Conservation (phyloP, 108 stramenopile genomes). For the Heterococcus sp. region DNA sequence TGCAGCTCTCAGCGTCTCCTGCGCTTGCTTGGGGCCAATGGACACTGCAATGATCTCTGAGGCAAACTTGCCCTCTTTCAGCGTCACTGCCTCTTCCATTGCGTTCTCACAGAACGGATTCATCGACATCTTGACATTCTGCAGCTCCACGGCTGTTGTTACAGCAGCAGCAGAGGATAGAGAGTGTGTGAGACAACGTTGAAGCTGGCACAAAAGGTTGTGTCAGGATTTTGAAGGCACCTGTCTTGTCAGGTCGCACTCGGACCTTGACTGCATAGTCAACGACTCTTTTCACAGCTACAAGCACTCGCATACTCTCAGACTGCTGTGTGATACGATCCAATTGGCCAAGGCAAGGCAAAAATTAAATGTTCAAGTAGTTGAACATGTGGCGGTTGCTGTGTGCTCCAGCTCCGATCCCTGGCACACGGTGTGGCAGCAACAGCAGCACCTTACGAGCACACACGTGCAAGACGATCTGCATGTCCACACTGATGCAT, state of each 20-base stretch:
- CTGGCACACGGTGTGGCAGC: too few species aligned
- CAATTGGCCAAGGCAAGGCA: too few species aligned
- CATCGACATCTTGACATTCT: constrained; percentile 97
- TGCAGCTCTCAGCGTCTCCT: constrained; percentile 87
- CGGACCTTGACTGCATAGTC: constrained; percentile 99
- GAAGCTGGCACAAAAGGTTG: background rate
- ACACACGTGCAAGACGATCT: too few species aligned
- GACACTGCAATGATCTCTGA: constrained; percentile 82
- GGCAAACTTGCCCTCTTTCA: constrained; percentile 71
- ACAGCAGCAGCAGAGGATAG: background rate
- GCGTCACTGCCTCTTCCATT: constrained; percentile 90
- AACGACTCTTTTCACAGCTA: constrained; percentile 91
- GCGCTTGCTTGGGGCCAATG: constrained; percentile 93
- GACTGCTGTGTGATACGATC: too few species aligned
- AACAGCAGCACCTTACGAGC: too few species aligned
- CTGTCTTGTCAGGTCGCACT: constrained; percentile 77
- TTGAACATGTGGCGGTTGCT: too few species aligned
- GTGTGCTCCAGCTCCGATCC: too few species aligned
- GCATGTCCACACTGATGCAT: too few species aligned
- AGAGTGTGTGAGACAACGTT: background rate
- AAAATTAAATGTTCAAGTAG: too few species aligned
- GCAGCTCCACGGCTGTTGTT: constrained; percentile 73
- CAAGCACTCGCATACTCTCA: constrained; percentile 83
- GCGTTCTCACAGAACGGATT: constrained; percentile 98
- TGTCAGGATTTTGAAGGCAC: constrained; percentile 6